Percentiles rank a stretch among this genome's conserved stretches.
phyloP scores from a whole-genome alignment of 2,329 filamentous ascomycete genomes.

The Laburnicola sp. region DNA sequence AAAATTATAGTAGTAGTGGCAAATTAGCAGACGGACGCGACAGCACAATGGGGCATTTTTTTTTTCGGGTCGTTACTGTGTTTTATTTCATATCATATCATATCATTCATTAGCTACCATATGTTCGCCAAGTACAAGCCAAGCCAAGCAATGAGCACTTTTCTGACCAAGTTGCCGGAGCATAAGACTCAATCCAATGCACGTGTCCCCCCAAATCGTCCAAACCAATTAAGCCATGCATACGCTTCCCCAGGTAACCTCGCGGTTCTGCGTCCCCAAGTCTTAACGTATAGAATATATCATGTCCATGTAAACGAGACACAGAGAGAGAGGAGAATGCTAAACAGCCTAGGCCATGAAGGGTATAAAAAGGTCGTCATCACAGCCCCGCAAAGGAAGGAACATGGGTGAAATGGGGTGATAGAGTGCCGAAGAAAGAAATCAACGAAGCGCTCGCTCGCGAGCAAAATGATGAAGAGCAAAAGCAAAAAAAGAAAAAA shows the following conservation, averaged over 20 bases:
- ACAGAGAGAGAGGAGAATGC: conserved; percentile 13
- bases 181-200: not conserved
- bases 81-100: too few relatives aligned
- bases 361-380: conserved; percentile 38
- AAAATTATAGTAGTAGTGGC: too few relatives aligned
- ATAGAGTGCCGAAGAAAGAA: conserved; percentile 14
- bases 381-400: conserved; percentile 9
- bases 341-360: conserved; percentile 13
- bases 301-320: conserved; percentile 5
- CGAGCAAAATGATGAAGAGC: conserved; percentile 11
- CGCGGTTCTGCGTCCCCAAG: conserved; percentile 25
- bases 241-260: conserved; percentile 11
- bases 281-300: conserved; percentile 20
- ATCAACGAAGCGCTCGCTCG: conserved; percentile 23
- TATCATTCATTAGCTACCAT: too few relatives aligned
- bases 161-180: not conserved
- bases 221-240: not conserved
- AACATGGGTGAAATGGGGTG: too few relatives aligned
- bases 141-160: too few relatives aligned
- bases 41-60: too few relatives aligned
- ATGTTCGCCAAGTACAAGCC: too few relatives aligned
- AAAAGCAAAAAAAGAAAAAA: conserved; percentile 6
- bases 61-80: too few relatives aligned
- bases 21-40: too few relatives aligned
- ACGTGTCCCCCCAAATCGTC: not conserved